Evolutionary conservation across 2,329 filamentous ascomycete species (phyloP).

Genomic region (Nakataea oryzae): DNA sequence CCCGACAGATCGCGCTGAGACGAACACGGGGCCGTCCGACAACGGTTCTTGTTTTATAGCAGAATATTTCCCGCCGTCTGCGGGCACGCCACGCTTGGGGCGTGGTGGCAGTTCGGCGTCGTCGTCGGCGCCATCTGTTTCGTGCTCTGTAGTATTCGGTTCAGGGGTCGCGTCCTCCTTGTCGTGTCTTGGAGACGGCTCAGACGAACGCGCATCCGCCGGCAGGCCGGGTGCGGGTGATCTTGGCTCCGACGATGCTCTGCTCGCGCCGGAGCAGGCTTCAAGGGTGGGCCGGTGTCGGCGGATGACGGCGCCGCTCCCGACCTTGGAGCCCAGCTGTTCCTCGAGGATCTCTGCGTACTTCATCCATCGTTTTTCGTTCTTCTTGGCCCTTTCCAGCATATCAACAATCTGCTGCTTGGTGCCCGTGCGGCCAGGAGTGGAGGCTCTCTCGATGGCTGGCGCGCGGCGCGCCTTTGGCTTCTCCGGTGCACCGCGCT

Average conservation of each 20-base stretch:
- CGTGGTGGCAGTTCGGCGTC: background rate
- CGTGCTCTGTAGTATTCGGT: background rate
- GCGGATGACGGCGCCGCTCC: background rate
- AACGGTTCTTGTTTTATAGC: constrained; percentile 40
- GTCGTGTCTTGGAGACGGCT: background rate
- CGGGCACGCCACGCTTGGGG: background rate
- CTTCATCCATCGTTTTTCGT: background rate
- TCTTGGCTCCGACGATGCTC: background rate
- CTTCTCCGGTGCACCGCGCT: background rate
- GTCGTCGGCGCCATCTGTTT: background rate
- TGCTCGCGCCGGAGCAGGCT: background rate
- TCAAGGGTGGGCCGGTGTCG: background rate
- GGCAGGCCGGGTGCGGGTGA: background rate
- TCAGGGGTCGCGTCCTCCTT: background rate
- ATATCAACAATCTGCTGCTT: background rate
- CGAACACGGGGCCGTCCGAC: constrained; percentile 39
- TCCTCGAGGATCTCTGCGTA: constrained; percentile 7
- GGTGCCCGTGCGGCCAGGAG: background rate
- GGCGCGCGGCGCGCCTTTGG: background rate
- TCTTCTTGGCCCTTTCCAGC: background rate
- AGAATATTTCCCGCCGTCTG: background rate
- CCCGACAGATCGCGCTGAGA: constrained; percentile 37
- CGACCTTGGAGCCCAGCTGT: background rate
- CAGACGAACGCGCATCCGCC: no score
- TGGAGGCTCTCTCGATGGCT: background rate